Evolutionary conservation across 257 asterid genomes (phyloP).

Genomic region (Solanum appendiculatum): DNA sequence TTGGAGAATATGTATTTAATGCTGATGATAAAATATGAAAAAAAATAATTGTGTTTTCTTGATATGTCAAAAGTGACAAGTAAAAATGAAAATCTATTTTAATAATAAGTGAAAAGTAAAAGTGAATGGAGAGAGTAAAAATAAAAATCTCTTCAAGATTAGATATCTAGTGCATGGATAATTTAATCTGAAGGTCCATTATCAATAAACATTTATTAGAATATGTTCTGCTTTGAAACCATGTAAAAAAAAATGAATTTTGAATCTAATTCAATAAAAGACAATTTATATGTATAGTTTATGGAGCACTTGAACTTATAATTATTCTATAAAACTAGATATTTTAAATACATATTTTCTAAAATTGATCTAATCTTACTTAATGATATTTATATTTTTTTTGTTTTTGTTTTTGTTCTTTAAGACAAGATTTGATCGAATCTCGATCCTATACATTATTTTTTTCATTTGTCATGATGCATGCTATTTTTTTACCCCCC

Average conservation of each 20-base stretch:
- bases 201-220: background rate
- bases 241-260: background rate
- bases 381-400: too few species aligned
- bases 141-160: too few species aligned
- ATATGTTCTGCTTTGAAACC: accelerated
- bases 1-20: too few species aligned
- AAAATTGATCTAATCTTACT: too few species aligned
- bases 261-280: background rate
- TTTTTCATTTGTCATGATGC: too few species aligned
- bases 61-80: too few species aligned
- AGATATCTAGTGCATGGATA: accelerated
- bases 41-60: too few species aligned
- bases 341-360: background rate
- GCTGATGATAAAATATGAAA: too few species aligned
- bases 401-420: background rate
- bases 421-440: background rate
- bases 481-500: too few species aligned
- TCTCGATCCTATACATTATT: background rate
- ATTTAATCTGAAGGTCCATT: background rate
- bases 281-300: background rate
- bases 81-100: too few species aligned
- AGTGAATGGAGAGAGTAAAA: too few species aligned
- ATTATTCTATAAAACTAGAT: background rate
- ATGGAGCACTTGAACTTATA: background rate
- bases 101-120: too few species aligned